Evolutionary conservation across 192 early-diverging fungal species (phyloP).

Genomic region (Geranomyces michiganensis): DNA sequence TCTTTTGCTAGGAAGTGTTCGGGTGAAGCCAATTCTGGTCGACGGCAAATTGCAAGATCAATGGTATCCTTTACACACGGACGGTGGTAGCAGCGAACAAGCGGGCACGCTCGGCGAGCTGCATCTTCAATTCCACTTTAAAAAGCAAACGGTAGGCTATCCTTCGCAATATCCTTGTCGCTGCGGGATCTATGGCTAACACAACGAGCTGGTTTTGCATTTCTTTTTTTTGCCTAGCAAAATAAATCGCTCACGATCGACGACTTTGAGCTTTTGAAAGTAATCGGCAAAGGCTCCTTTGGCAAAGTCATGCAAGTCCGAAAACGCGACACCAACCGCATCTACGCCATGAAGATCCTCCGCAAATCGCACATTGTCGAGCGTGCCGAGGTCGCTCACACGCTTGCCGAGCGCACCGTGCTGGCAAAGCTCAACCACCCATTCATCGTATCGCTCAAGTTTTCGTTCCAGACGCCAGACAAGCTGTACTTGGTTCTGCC

Average conservation of each 20-base stretch:
- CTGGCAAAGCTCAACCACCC: conserved; percentile 84
- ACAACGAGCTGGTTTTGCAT: too few species aligned
- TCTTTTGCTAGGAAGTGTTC: conserved; percentile 29
- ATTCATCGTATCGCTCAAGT: conserved; percentile 61
- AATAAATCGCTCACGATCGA: conserved; percentile 78
- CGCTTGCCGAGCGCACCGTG: conserved; percentile 88
- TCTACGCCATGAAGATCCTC: conserved; percentile 98
- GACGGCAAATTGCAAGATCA: conserved; percentile 40
- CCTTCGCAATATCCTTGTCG: not conserved
- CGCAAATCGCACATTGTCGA: conserved; percentile 93
- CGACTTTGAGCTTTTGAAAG: conserved; percentile 91
- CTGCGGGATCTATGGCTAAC: too few species aligned
- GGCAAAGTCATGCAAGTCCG: conserved; percentile 97
- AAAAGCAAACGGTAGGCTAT: conserved; percentile 23
- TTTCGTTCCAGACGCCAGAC: conserved; percentile 77
- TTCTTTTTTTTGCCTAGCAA: conserved; percentile 40
- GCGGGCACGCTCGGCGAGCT: conserved; percentile 29
- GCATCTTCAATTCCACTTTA: conserved; percentile 41
- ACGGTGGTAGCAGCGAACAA: conserved; percentile 15
- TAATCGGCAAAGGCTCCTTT: conserved; percentile 96
- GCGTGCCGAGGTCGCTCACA: conserved; percentile 90
- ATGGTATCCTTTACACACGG: conserved; percentile 37
- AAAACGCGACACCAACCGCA: conserved; percentile 81
- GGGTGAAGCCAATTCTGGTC: conserved; percentile 29
- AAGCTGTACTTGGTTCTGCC: conserved; percentile 95